Base-by-base conservation (phyloP, 495 filamentous ascomycete genomes). In the Hyaloscypha variabilis region DNA sequence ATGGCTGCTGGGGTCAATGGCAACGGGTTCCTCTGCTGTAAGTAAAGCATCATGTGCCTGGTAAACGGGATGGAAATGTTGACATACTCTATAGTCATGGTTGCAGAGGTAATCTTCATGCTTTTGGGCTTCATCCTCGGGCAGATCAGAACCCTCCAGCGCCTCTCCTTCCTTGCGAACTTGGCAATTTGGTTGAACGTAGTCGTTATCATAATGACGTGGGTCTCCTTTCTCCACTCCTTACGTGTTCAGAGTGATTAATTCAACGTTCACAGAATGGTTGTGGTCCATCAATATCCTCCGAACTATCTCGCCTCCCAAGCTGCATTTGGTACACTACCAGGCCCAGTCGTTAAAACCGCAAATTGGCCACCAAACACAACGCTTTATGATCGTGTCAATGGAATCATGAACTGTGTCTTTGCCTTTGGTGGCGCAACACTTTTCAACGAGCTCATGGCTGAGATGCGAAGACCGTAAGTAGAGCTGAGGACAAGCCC, bases 391-490 rank as follows among this genome's bases (percentile, higher is more conserved):
- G 31, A 36, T 36, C 31, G 31, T 11, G 66, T 88, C 39, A 83
- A 83, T 61, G 85, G 85, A 3, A 73, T 87, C 42, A 81, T 85
- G 64, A 79, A 83, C 25, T 10, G 6, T 36, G 85, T 88, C 31
- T 80, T 80, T 59, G 79, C 83, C 0, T 88, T 85, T 63, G 85
- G 83, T 25, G 86, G 86, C 31, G 78, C 80, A 0, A 75, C 82
- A 64, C 67, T 88, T 23, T 90, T 88, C 70, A 80, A 84, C 42
- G 87, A 88, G 63, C 87, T 90, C 69, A 74, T 88, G 67, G 81
- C 86, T 19, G 88, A 90, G 73, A 89, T 88, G 84, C 80, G 81
- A 59, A 79, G 82, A n/a, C 85, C 85, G 1, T 71, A 72, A n/a
- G n/a, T n/a, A n/a, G n/a, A n/a, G n/a, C n/a, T n/a, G n/a, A n/a